Evolutionary conservation across 768 basidiomycete genomes (phyloP).

Genomic region (Mycena rosella): DNA sequence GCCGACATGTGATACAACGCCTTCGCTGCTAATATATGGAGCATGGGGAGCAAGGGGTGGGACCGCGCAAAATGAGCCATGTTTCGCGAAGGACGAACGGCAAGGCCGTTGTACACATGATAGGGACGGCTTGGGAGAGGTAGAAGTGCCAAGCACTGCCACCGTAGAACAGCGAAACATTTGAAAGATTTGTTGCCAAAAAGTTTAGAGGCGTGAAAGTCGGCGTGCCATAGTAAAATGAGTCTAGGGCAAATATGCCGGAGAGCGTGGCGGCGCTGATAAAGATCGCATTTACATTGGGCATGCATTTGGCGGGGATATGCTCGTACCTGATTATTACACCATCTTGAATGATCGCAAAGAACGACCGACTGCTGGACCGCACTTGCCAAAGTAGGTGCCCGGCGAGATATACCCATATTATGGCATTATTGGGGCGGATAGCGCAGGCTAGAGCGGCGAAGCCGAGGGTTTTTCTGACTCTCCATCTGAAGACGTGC

Average conservation of each 20-base stretch:
- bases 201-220: slow-evolving; percentile 89
- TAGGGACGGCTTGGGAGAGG: slow-evolving; percentile 85
- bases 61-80: slow-evolving; percentile 50
- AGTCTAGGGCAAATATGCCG: slow-evolving; percentile 68
- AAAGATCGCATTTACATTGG: slow-evolving; percentile 36
- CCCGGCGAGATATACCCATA: slow-evolving; percentile 83
- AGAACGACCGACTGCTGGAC: slow-evolving; percentile 45
- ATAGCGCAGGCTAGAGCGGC: slow-evolving; percentile 85
- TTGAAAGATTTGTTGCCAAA: slow-evolving; percentile 82
- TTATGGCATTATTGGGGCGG: slow-evolving; percentile 89
- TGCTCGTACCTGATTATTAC: slow-evolving; percentile 59
- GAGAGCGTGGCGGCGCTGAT: slow-evolving; percentile 41
- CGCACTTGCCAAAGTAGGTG: slow-evolving; percentile 69
- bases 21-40: slow-evolving; percentile 84
- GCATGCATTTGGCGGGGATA: neutral
- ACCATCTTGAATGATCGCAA: slow-evolving; percentile 54
- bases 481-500: slow-evolving; percentile 43
- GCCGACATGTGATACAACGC: slow-evolving; percentile 68
- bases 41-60: slow-evolving; percentile 88
- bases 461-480: slow-evolving; percentile 60
- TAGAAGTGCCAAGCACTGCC: slow-evolving; percentile 91
- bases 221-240: slow-evolving; percentile 72
- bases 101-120: slow-evolving; percentile 78
- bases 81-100: slow-evolving; percentile 80
- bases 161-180: slow-evolving; percentile 96